These are phyloP conservation scores for Leptosphaerulina australis DNA, from an alignment of 2,329 filamentous ascomycete genomes.

Conservation along the genomic window DNA sequence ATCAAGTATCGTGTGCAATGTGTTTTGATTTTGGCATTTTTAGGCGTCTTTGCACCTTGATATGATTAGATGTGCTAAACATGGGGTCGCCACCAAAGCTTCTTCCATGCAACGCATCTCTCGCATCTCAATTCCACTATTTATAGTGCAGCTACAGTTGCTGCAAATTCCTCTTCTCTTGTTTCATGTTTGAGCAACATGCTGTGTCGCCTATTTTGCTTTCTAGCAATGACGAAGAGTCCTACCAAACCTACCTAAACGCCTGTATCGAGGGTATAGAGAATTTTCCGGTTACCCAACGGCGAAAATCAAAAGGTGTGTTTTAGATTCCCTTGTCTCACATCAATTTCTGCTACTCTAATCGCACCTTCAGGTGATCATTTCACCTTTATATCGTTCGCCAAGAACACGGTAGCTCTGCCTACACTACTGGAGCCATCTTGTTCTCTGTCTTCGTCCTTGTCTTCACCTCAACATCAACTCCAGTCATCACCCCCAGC, in stretches of 20 bases:
- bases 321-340: conserved; percentile 3
- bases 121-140: not conserved
- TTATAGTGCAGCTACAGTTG: not conserved
- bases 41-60: no score
- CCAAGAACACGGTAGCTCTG: not conserved
- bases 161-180: not conserved
- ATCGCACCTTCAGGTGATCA: conserved; percentile 4
- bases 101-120: not conserved
- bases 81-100: no score
- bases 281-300: conserved; percentile 18
- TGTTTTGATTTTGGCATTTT: no score
- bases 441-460: conserved; percentile 11
- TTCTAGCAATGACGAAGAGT: conserved; percentile 16
- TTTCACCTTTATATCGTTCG: not conserved
- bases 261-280: conserved; percentile 28
- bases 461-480: conserved; percentile 13
- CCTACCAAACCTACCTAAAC: conserved; percentile 21
- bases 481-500: not conserved
- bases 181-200: conserved; percentile 19
- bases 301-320: conserved; percentile 1
- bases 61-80: no score
- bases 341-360: not conserved
- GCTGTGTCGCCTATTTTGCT: not conserved
- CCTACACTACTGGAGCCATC: not conserved
- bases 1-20: no score